These are phyloP conservation scores for Ogataea sp. DNA, from an alignment of 805 yeast genomes.

Conservation along the genomic window DNA sequence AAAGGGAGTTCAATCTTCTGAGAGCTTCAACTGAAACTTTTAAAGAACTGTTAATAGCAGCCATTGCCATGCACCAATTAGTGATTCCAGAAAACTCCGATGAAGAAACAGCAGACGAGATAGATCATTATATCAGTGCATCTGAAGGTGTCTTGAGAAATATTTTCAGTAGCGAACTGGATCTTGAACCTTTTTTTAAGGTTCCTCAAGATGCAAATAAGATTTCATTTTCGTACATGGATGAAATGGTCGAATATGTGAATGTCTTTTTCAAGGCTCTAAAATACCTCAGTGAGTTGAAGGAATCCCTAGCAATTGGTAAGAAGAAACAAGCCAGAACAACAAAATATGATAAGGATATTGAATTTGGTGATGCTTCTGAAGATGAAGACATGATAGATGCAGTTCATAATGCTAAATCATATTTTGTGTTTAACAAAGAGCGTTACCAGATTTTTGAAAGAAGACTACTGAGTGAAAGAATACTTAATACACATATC, in stretches of 20 bases:
- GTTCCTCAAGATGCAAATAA: constrained; percentile 59
- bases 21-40: constrained; percentile 67
- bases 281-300: constrained; percentile 56
- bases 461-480: constrained; percentile 42
- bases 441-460: constrained; percentile 25
- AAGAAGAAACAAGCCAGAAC: constrained; percentile 7
- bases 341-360: constrained; percentile 12
- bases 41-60: constrained; percentile 47
- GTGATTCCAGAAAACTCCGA: constrained; percentile 19
- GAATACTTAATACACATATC: constrained; percentile 58
- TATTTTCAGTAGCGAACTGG: constrained; percentile 60
- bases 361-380: constrained; percentile 19
- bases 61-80: constrained; percentile 24
- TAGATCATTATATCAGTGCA: constrained; percentile 20
- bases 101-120: constrained; percentile 38
- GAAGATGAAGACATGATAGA: constrained; percentile 14
- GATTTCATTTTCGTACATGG: constrained; percentile 55
- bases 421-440: constrained; percentile 12
- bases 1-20: constrained; percentile 48
- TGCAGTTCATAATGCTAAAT: constrained; percentile 14
- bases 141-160: constrained; percentile 37
- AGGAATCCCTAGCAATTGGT: constrained; percentile 19
- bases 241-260: constrained; percentile 54
- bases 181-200: constrained; percentile 44
- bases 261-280: constrained; percentile 59